phyloP scores from a whole-genome alignment of 306 rosid species.

The Gleditsia sinensis region DNA sequence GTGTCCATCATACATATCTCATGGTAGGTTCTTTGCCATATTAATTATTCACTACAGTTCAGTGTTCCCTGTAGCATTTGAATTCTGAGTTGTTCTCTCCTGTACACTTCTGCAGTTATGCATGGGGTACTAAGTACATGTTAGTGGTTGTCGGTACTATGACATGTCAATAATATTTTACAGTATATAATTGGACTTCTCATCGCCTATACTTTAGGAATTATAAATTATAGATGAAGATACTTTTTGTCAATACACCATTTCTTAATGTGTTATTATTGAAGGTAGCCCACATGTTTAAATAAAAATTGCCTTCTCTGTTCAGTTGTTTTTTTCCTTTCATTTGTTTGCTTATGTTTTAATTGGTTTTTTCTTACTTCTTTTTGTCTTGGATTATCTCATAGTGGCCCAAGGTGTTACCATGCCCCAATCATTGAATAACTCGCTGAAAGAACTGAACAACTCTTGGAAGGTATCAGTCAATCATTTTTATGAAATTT shows the following conservation, averaged over 20 bases:
- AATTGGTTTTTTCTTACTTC: conserved; percentile 25
- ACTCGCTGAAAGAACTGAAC: conserved; percentile 49
- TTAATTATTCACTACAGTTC: background rate
- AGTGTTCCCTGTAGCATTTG: background rate
- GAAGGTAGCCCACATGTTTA: background rate
- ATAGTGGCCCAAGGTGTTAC: conserved; percentile 42
- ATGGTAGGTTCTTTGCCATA: background rate
- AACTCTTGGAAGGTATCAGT: conserved; percentile 65
- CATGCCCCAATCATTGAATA: conserved; percentile 42
- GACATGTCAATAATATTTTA: background rate
- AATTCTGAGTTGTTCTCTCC: background rate
- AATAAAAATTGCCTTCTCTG: conserved; percentile 23
- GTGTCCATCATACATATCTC: background rate
- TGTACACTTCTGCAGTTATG: background rate
- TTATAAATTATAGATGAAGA: conserved; percentile 15
- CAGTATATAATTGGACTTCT: conserved; percentile 11
- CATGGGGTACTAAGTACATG: background rate
- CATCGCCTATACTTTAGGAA: conserved; percentile 2
- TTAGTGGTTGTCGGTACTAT: background rate
- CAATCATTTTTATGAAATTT: background rate
- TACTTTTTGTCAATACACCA: background rate
- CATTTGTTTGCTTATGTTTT: conserved; percentile 20
- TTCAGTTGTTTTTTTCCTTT: conserved; percentile 22
- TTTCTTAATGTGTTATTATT: background rate
- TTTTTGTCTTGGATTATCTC: conserved; percentile 31